Evolutionary conservation across 1,284 basidiomycete genomes (phyloP).

Genomic region (Puccinia polysora): DNA sequence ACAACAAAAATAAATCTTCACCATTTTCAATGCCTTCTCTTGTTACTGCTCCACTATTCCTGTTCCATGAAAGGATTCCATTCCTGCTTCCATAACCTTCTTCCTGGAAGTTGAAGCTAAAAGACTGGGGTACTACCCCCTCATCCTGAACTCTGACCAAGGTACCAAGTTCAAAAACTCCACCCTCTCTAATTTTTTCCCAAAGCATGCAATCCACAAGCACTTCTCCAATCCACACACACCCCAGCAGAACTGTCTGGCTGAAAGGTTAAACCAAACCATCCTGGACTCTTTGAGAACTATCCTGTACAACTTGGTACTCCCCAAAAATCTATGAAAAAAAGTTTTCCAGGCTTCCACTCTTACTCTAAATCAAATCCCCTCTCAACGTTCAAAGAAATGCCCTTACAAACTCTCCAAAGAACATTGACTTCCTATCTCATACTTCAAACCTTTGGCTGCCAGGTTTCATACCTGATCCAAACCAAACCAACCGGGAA

Average conservation of each 20-base stretch:
- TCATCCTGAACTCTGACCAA: not conserved
- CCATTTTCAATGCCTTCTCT: not conserved
- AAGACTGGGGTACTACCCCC: not conserved
- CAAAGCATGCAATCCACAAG: not conserved
- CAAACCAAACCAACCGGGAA: not conserved
- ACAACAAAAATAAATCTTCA: not conserved
- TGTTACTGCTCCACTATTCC: not conserved
- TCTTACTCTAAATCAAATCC: too few species aligned
- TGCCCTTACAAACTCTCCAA: not conserved
- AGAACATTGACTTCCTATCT: not conserved
- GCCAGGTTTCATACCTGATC: not conserved
- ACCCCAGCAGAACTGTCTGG: constrained; percentile 6
- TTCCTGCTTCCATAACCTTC: not conserved
- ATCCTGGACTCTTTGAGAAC: not conserved
- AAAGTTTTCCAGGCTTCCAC: not conserved
- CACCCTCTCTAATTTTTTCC: not conserved
- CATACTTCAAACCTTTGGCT: not conserved
- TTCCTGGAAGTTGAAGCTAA: not conserved
- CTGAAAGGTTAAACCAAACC: not conserved
- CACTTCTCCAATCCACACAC: not conserved
- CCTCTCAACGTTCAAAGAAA: not conserved
- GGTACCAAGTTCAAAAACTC: not conserved
- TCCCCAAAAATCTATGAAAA: not conserved
- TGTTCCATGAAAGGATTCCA: not conserved
- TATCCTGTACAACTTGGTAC: not conserved